Conservation (phyloP, 176 grass and related monocot genomes). For the Aegilops speltoides region DNA sequence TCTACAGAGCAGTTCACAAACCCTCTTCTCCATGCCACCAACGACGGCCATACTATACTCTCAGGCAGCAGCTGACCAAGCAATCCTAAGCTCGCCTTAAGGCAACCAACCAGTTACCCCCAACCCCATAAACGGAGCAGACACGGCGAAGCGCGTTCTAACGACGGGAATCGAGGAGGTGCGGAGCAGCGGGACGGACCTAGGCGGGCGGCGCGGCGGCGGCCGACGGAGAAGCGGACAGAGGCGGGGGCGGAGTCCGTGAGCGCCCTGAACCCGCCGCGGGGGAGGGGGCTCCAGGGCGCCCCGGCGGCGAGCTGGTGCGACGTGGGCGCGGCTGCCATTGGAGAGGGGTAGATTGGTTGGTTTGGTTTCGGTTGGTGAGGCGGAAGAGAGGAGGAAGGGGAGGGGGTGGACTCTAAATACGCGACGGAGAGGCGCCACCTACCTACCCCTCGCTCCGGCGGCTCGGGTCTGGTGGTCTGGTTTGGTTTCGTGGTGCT, state of each 20-base stretch:
- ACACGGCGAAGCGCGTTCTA: background rate
- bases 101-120: background rate
- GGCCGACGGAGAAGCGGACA: conserved; percentile 64
- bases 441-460: conserved; percentile 37
- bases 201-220: conserved; percentile 41
- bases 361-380: conserved; percentile 26
- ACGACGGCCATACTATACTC: background rate
- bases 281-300: conserved; percentile 12
- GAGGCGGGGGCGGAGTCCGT: conserved; percentile 43
- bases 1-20: background rate
- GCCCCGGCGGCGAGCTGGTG: conserved; percentile 46
- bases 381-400: conserved; percentile 18
- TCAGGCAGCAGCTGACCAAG: background rate
- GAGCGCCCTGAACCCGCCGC: conserved; percentile 32
- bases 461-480: conserved; percentile 2
- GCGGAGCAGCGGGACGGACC: conserved; percentile 24
- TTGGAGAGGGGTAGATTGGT: background rate
- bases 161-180: background rate
- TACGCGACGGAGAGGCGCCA: conserved; percentile 41
- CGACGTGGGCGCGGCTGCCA: conserved; percentile 55
- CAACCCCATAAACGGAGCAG: background rate
- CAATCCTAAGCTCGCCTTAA: background rate
- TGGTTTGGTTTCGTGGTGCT: background rate
- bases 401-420: conserved; percentile 16
- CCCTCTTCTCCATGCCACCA: background rate